phyloP scores from a whole-genome alignment of 2,329 filamentous ascomycete genomes.

The Colletotrichum echinochloae region DNA sequence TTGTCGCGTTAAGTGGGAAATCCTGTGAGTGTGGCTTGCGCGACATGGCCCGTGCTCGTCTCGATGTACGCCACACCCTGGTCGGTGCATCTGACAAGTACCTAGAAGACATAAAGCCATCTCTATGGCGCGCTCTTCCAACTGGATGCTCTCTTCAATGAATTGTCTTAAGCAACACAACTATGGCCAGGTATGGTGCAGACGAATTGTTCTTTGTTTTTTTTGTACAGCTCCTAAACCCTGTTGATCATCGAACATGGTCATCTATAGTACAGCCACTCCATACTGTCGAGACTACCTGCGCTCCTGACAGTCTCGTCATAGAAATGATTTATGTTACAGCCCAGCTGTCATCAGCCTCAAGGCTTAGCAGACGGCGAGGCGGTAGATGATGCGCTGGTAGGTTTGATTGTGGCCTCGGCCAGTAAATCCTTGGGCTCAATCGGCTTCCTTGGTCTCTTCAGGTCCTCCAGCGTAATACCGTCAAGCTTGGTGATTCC shows the following conservation, averaged over 20 bases:
- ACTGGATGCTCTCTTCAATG: not conserved
- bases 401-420: slow-evolving; percentile 48
- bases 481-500: slow-evolving; percentile 93
- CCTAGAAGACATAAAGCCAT: not conserved
- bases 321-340: slow-evolving; percentile 21
- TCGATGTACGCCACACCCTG: slow-evolving; percentile 3
- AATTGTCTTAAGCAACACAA: not conserved
- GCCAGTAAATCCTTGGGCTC: slow-evolving; percentile 57
- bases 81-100: not conserved
- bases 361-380: slow-evolving; percentile 48
- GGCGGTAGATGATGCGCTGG: slow-evolving; percentile 50
- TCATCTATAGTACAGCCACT: slow-evolving; percentile 37
- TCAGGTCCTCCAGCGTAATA: slow-evolving; percentile 84
- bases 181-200: not conserved
- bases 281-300: slow-evolving; percentile 14
- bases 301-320: not conserved
- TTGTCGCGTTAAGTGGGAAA: slow-evolving; percentile 54
- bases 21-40: slow-evolving; percentile 33
- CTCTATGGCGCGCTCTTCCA: not conserved
- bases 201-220: not conserved
- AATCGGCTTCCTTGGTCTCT: slow-evolving; percentile 79
- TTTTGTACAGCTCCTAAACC: slow-evolving; percentile 17
- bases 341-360: slow-evolving; percentile 6
- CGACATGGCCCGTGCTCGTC: slow-evolving; percentile 39
- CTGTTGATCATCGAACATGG: not conserved